These are phyloP conservation scores for Aspergillus tanneri DNA, from an alignment of 2,329 filamentous ascomycete genomes.

Conservation along the genomic window DNA sequence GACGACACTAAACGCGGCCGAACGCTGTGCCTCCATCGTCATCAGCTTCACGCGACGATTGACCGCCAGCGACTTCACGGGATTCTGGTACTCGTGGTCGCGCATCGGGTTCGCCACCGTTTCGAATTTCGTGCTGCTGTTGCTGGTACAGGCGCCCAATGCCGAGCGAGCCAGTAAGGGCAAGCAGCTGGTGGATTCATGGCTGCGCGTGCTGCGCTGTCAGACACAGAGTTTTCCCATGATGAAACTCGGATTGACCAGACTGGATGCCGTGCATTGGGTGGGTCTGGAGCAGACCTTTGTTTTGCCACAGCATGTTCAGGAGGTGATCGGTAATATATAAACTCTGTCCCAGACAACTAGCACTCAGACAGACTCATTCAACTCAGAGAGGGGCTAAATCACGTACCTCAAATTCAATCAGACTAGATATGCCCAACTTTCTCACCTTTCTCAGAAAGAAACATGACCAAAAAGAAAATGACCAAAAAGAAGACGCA, in stretches of 20 bases:
- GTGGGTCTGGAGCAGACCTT: slow-evolving; percentile 26
- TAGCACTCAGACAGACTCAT: no score
- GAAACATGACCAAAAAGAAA: no score
- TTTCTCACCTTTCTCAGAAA: no score
- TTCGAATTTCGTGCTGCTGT: slow-evolving; percentile 34
- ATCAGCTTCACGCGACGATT: slow-evolving; percentile 30
- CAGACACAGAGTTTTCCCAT: slow-evolving; percentile 32
- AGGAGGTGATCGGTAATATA: slow-evolving; percentile 15
- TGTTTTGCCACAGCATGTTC: slow-evolving; percentile 27
- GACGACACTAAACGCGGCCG: slow-evolving; percentile 29
- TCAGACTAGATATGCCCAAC: no score
- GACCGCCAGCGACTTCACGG: slow-evolving; percentile 28
- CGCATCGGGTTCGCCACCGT: slow-evolving; percentile 36
- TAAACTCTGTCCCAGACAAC: no score
- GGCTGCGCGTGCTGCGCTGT: slow-evolving; percentile 29
- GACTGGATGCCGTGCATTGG: slow-evolving; percentile 34
- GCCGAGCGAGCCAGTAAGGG: slow-evolving; percentile 26
- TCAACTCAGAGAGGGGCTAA: no score
- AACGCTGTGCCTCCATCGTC: slow-evolving; percentile 33
- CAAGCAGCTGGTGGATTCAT: slow-evolving; percentile 30
- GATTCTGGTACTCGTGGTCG: slow-evolving; percentile 38
- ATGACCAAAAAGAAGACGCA: neutral
- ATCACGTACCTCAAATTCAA: no score
- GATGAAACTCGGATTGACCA: slow-evolving; percentile 31
- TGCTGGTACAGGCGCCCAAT: slow-evolving; percentile 34